phyloP scores from a whole-genome alignment of 495 filamentous ascomycete species.

The Mytilinidion resinicola region DNA sequence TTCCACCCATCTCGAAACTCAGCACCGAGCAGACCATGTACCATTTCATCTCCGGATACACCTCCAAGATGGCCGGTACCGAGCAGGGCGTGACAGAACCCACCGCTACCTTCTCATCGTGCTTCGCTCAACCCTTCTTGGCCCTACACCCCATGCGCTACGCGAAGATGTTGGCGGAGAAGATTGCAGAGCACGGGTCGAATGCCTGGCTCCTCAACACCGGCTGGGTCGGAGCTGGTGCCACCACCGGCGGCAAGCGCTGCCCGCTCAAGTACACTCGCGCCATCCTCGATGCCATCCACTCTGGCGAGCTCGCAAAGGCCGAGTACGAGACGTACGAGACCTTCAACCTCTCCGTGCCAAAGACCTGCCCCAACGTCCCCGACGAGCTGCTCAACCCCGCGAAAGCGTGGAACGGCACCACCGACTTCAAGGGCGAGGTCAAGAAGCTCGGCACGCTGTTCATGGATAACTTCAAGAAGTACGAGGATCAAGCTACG shows the following conservation, averaged over 20 bases:
- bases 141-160: conserved; percentile 99
- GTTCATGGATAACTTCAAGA: conserved; percentile 96
- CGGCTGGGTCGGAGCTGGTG: conserved; percentile 96
- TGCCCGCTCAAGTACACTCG: conserved; percentile 99
- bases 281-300: conserved; percentile 95
- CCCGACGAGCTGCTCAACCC: conserved; percentile 92
- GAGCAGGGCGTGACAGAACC: conserved; percentile 95
- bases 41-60: conserved; percentile 99
- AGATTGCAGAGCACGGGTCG: conserved; percentile 90
- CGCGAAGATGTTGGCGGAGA: conserved; percentile 94
- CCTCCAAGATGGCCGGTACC: conserved; percentile 99
- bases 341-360: conserved; percentile 91
- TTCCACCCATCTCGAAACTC: conserved; percentile 97
- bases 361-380: conserved; percentile 77
- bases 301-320: conserved; percentile 89
- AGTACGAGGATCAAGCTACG: conserved; percentile 83
- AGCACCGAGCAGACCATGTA: conserved; percentile 97
- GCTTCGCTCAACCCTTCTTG: conserved; percentile 99
- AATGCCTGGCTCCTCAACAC: conserved; percentile 99
- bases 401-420: conserved; percentile 79
- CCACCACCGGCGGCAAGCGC: conserved; percentile 90
- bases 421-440: conserved; percentile 72
- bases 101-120: conserved; percentile 97
- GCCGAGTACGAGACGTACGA: conserved; percentile 91
- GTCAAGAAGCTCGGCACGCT: conserved; percentile 80